Percentiles rank a stretch among this genome's conserved stretches.
Conservation (phyloP, 306 rosid genomes). For the Corylus americana region DNA sequence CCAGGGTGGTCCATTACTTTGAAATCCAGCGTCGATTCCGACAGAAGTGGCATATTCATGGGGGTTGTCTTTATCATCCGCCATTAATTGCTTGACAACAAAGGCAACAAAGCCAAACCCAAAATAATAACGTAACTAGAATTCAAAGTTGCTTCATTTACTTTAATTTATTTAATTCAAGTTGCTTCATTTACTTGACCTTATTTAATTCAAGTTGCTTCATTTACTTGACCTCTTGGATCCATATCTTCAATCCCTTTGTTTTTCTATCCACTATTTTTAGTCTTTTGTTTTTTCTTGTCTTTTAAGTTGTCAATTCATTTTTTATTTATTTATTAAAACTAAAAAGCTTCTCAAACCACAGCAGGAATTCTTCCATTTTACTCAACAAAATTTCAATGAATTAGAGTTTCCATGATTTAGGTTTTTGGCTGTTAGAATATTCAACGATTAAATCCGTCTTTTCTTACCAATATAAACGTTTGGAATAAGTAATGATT, state of each 20-base stretch:
- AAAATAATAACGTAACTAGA: background rate
- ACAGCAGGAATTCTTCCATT: too few relatives aligned
- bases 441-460: too few relatives aligned
- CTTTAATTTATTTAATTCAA: background rate
- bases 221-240: background rate
- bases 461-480: too few relatives aligned
- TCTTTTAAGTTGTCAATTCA: too few relatives aligned
- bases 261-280: too few relatives aligned
- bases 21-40: background rate
- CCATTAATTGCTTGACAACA: background rate
- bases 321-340: too few relatives aligned
- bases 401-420: too few relatives aligned
- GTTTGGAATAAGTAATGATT: too few relatives aligned
- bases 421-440: too few relatives aligned
- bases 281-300: too few relatives aligned
- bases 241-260: background rate
- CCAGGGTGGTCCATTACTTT: background rate
- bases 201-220: background rate
- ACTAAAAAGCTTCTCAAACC: too few relatives aligned
- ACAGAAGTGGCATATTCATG: background rate
- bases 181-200: background rate
- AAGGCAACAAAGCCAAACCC: background rate
- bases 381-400: too few relatives aligned
- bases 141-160: background rate
- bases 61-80: background rate